These are phyloP conservation scores for Castanea crenata DNA, from an alignment of 306 rosid species.

Conservation along the genomic window DNA sequence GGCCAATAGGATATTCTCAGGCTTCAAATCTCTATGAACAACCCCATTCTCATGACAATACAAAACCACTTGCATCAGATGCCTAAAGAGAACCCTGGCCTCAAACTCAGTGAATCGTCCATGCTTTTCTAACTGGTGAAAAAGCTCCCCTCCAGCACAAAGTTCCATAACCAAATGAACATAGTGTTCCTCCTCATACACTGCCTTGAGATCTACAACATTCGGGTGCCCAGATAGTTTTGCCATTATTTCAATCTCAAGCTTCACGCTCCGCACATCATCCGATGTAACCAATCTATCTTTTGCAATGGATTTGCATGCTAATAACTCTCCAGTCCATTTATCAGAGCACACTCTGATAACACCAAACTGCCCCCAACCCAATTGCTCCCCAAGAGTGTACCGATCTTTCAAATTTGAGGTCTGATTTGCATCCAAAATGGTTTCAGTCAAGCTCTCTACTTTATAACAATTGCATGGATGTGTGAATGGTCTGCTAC, in stretches of 20 bases:
- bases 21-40: conserved; percentile 89
- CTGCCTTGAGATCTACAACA: conserved; percentile 88
- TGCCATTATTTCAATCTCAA: conserved; percentile 86
- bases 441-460: conserved; percentile 50
- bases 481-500: conserved; percentile 31
- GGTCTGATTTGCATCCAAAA: conserved; percentile 50
- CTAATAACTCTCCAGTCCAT: conserved; percentile 66
- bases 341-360: conserved; percentile 66
- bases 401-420: conserved; percentile 60
- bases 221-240: conserved; percentile 84
- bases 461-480: conserved; percentile 62
- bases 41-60: conserved; percentile 85
- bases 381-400: conserved; percentile 73
- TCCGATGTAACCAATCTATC: conserved; percentile 72
- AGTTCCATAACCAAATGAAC: conserved; percentile 96
- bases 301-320: conserved; percentile 84
- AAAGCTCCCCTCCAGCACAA: conserved; percentile 91
- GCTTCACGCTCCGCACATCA: conserved; percentile 72
- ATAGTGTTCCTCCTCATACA: conserved; percentile 72
- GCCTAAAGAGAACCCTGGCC: conserved; percentile 72
- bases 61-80: conserved; percentile 76
- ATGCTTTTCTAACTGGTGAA: conserved; percentile 72
- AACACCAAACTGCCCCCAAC: conserved; percentile 86
- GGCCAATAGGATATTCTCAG: conserved; percentile 78
- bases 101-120: conserved; percentile 72